phyloP scores from a whole-genome alignment of 176 grass and related monocot genomes.

The Alopecurus myosuroides region DNA sequence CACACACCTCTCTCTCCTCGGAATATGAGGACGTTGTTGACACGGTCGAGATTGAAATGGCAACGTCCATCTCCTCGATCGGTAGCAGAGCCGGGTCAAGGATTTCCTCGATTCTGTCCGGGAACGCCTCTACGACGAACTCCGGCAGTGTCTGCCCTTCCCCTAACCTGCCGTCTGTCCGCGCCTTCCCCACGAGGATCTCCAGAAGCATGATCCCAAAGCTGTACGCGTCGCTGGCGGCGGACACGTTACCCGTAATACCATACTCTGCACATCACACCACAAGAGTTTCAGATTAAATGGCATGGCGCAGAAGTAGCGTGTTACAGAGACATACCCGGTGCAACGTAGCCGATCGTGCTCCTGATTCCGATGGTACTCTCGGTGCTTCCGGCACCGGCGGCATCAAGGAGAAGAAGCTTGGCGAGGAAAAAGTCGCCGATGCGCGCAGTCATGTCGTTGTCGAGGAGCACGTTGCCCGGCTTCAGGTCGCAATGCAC shows the following conservation, averaged over 20 bases:
- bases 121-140: constrained; percentile 2
- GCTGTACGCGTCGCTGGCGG: constrained; percentile 34
- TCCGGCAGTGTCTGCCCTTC: background rate
- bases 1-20: background rate
- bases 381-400: background rate
- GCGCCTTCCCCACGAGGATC: constrained; percentile 18
- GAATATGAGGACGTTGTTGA: background rate
- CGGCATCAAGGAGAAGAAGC: background rate
- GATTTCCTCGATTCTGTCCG: background rate
- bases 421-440: constrained; percentile 41
- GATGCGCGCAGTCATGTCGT: constrained; percentile 38
- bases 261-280: constrained; percentile 19
- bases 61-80: background rate
- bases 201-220: constrained; percentile 34
- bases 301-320: background rate
- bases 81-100: background rate
- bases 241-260: background rate
- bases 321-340: background rate
- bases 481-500: constrained; percentile 51
- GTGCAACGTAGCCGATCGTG: constrained; percentile 39
- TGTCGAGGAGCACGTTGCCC: constrained; percentile 35
- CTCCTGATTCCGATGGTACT: constrained; percentile 23
- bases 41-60: background rate
- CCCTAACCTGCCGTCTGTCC: background rate
- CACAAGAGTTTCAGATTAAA: background rate